Base-by-base conservation (phyloP, 1,139 yeast genomes). In the Petasospora rhodanensis region DNA sequence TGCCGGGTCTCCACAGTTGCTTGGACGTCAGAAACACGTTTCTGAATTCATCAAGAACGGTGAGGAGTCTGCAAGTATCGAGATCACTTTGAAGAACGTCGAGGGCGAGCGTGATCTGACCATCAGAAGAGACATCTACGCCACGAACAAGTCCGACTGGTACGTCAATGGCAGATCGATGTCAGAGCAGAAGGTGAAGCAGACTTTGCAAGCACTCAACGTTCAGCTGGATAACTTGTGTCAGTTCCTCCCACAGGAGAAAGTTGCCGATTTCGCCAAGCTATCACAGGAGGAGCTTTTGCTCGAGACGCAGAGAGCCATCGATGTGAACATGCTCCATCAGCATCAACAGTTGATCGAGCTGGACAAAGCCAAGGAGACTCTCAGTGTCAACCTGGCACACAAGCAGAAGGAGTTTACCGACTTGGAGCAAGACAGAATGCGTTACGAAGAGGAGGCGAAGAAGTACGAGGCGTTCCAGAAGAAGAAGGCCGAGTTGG, bases 211-310 rank as follows among this genome's bases (percentile, higher is more conserved):
- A 14, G 52, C 56, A 2, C 69, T 78, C 43, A 83, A 83, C 49
- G 83, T 93, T 40, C 97, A 91, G 52, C 67, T 93, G 38, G 94
- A 86, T 54, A 93, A 89, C 51, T 66, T 91, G 37, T 91, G 98
- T 52, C 97, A 91, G 54, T 93, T 93, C 53, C 61, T 93, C 33
- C 96, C 98, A 0, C 99, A 93, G 54, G 98, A 91, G 50, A 69
- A 94, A 44, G 98, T 91, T 7, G 91, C 95, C 1, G 89, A 86
- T 45, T 93, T 93, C 63, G 95, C 97, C 0, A 75, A 80, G 6
- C 62, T 86, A 41, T 72, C 84, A 12, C 84, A 95, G 0, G 89
- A 82, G 41, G 77, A 78, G 42, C 61, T 91, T 9, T 64, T 93
- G 9, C 52, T 68, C 21, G 95, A 85, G 50, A 85, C 95, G 1